phyloP scores from a whole-genome alignment of 2,329 filamentous ascomycete genomes.

The Aspergillus transmontanensis region DNA sequence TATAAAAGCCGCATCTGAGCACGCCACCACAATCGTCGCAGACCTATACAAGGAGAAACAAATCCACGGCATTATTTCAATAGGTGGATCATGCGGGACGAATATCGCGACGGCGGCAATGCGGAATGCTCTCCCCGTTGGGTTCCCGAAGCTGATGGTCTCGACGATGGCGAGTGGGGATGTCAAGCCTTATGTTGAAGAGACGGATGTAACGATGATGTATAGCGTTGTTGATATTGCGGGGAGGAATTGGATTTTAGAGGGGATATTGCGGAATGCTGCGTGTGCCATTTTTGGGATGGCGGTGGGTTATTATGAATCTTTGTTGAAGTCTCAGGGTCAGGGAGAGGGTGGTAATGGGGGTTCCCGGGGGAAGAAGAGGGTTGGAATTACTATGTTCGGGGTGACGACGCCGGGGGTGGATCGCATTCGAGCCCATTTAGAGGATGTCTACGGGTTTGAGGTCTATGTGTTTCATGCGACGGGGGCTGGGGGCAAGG shows the following conservation, averaged over 20 bases:
- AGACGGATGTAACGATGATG: constrained; percentile 70
- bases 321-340: too few relatives aligned
- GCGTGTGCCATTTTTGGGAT: constrained; percentile 64
- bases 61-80: constrained; percentile 60
- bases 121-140: constrained; percentile 62
- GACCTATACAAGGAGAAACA: constrained; percentile 38
- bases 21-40: constrained; percentile 48
- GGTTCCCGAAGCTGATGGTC: constrained; percentile 70
- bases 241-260: constrained; percentile 63
- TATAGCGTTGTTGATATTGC: constrained; percentile 72
- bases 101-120: constrained; percentile 63
- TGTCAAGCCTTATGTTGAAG: constrained; percentile 64
- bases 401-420: constrained; percentile 71
- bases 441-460: constrained; percentile 50
- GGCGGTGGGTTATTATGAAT: constrained; percentile 48
- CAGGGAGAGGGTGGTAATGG: not conserved
- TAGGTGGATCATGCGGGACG: constrained; percentile 67
- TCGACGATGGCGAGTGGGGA: constrained; percentile 71
- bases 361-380: not conserved
- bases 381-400: constrained; percentile 71
- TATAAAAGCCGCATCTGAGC: constrained; percentile 57
- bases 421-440: constrained; percentile 54
- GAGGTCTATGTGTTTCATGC: constrained; percentile 71
- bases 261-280: constrained; percentile 63
- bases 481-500: constrained; percentile 67